Base-by-base conservation (phyloP, 2,329 filamentous ascomycete genomes). In the Fusarium clavum region DNA sequence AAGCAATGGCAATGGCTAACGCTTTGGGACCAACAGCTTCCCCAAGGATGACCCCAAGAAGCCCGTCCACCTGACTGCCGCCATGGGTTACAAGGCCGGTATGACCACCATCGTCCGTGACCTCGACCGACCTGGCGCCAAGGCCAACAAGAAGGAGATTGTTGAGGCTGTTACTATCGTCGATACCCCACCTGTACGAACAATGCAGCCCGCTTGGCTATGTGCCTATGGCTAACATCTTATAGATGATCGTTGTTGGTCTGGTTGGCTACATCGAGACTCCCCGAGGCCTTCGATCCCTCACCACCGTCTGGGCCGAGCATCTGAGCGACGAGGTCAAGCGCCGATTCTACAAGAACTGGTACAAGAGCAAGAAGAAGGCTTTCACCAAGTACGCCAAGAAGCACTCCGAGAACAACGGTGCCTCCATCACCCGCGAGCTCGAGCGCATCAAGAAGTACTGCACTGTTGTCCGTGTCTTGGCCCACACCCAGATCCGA, bases 351-450 rank as follows among this genome's bases (percentile, higher is more conserved):
- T 99, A 99, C 93, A 98, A 98, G 94, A 99, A 99, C 92, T 99
- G 96, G 96, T 99, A 99, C 93, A 97, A 97, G 92, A 94, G 91
- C 90, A 99, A 99, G 94, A 98, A 98, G 94, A 99, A 99, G 95
- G 96, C 96, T 72, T 99, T 99, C 90, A 99, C 96, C 90, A 98
- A 97, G 90, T 99, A 99, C 88, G 94, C 96, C 89, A 99, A 98
- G 94, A 95, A 97, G 91, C 94, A 98, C 92, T 94, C 95, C 74
- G 95, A 98, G 89, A 91, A 86, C 88, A 92, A 85, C 86, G 94
- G 94, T 80, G 87, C 93, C 78, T 94, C 93, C 81, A 92, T 98
- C 88, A 94, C 92, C 85, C 93, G 93, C 83, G 96, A 99, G 87
- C 91, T 99, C 82, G 96, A 98, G 92, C 94, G 96, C 86, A 98